Percentiles rank a stretch among this genome's conserved stretches.
Evolutionary conservation across 2,329 filamentous ascomycete species (phyloP).

Genomic region (Xylariaceae sp.): DNA sequence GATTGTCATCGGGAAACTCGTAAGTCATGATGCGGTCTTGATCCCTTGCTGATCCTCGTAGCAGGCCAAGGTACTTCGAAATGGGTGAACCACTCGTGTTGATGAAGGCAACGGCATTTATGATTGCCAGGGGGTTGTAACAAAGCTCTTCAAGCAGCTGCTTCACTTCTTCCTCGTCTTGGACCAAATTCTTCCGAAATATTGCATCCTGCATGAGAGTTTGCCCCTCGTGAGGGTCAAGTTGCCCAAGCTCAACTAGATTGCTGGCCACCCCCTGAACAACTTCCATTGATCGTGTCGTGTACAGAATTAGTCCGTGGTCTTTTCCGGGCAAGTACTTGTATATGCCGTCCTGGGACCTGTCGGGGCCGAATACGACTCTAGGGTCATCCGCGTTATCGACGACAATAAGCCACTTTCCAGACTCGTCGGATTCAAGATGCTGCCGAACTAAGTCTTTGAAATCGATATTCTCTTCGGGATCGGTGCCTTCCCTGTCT

Average conservation of each 20-base stretch:
- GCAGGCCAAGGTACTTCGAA: slow-evolving; percentile 32
- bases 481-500: neutral
- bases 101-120: slow-evolving; percentile 40
- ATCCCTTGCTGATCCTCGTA: slow-evolving; percentile 31
- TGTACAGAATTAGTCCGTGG: slow-evolving; percentile 34
- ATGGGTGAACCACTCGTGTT: slow-evolving; percentile 29
- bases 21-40: slow-evolving; percentile 31
- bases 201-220: slow-evolving; percentile 28
- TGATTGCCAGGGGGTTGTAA: slow-evolving; percentile 39
- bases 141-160: slow-evolving; percentile 33
- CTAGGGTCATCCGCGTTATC: slow-evolving; percentile 39
- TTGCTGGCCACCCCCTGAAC: slow-evolving; percentile 27
- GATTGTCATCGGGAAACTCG: slow-evolving; percentile 33
- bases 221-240: slow-evolving; percentile 29
- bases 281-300: slow-evolving; percentile 34
- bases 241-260: slow-evolving; percentile 30
- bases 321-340: slow-evolving; percentile 34
- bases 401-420: slow-evolving; percentile 38
- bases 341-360: slow-evolving; percentile 18
- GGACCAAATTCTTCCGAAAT: slow-evolving; percentile 31
- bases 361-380: slow-evolving; percentile 18
- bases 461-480: neutral
- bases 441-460: slow-evolving; percentile 21
- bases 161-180: slow-evolving; percentile 7
- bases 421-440: slow-evolving; percentile 26